phyloP scores from a whole-genome alignment of 345 rosid genomes.

The Excoecaria cochinchinensis region DNA sequence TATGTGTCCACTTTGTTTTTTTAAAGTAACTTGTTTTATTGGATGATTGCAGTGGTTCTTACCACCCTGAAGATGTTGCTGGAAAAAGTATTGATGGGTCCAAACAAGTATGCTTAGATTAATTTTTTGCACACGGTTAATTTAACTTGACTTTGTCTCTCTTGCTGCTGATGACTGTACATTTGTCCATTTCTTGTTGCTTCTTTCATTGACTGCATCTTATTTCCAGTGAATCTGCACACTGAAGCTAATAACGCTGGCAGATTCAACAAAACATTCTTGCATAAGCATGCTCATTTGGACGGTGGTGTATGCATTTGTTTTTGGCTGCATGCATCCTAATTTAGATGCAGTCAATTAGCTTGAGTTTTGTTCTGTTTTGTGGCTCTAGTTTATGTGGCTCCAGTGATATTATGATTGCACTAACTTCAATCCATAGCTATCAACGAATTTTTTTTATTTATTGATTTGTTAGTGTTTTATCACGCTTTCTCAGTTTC shows the following conservation, averaged over 20 bases:
- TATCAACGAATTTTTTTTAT: neutral
- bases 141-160: neutral
- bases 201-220: neutral
- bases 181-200: neutral
- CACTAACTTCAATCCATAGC: neutral
- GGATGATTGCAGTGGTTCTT: constrained; percentile 42
- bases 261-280: neutral
- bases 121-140: neutral
- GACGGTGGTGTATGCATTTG: neutral
- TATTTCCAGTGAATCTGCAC: neutral
- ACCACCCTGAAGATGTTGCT: constrained; percentile 34
- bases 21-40: neutral
- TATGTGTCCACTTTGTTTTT: neutral
- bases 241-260: neutral
- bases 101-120: constrained; percentile 51
- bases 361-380: neutral
- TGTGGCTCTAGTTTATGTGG: neutral
- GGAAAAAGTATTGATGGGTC: constrained; percentile 42
- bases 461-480: neutral
- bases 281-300: neutral
- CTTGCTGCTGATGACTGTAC: neutral
- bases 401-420: neutral
- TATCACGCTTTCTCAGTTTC: neutral
- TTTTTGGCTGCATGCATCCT: neutral
- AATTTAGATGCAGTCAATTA: neutral